phyloP scores from a whole-genome alignment of 495 filamentous ascomycete genomes.

The Penicillium samsonianum region DNA sequence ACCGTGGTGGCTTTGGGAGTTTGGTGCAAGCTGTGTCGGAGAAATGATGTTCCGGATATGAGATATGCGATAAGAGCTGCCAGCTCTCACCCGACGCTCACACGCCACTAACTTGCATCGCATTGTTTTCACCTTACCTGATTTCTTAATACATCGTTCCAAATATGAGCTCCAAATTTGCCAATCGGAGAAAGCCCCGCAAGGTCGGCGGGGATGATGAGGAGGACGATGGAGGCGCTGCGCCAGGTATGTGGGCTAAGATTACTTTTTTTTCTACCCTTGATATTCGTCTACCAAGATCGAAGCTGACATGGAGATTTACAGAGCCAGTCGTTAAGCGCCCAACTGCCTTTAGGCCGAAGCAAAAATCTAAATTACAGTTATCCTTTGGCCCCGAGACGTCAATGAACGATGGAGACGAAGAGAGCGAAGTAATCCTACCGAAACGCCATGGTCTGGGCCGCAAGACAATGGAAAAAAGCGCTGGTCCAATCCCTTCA shows the following conservation, averaged over 20 bases:
- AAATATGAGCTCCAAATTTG: conserved; percentile 69
- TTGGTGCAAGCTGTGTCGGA: conserved; percentile 36
- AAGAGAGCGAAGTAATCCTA: conserved; percentile 58
- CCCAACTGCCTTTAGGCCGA: conserved; percentile 54
- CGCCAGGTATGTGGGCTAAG: conserved; percentile 33
- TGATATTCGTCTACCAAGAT: neutral
- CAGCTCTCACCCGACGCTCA: conserved; percentile 5
- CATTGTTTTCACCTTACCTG: neutral
- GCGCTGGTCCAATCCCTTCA: conserved; percentile 58
- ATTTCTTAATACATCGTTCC: conserved; percentile 34
- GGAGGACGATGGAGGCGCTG: conserved; percentile 47
- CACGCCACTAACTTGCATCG: conserved; percentile 4
- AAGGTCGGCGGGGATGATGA: conserved; percentile 72
- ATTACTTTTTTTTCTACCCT: neutral
- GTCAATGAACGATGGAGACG: conserved; percentile 54
- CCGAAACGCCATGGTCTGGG: conserved; percentile 72
- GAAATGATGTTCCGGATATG: conserved; percentile 36
- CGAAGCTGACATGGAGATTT: conserved; percentile 18
- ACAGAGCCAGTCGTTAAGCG: conserved; percentile 44
- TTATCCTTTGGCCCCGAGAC: conserved; percentile 74
- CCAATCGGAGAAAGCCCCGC: conserved; percentile 68
- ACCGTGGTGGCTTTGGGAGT: conserved; percentile 29
- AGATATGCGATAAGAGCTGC: conserved; percentile 34
- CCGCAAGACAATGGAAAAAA: conserved; percentile 70
- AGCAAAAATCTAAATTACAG: conserved; percentile 63